Conservation (phyloP, 2,329 filamentous ascomycete genomes). For the Akanthomyces lecanii region DNA sequence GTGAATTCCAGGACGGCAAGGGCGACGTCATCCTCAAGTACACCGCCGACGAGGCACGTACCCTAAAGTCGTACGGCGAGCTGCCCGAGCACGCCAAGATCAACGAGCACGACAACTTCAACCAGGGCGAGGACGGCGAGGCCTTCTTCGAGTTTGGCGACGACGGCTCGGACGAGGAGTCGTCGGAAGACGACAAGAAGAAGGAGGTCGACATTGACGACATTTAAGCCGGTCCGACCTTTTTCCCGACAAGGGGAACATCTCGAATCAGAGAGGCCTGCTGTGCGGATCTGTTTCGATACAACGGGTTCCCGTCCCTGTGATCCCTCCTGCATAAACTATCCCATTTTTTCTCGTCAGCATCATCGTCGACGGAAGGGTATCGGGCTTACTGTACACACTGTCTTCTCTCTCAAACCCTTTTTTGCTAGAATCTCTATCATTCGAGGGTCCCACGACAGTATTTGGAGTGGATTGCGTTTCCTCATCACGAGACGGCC, state of each 20-base stretch:
- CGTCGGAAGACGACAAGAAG: conserved; percentile 50
- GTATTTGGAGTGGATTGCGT: conserved; percentile 36
- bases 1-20: conserved; percentile 93
- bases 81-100: conserved; percentile 97
- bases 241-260: no score
- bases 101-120: conserved; percentile 97
- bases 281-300: not conserved
- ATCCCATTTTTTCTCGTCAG: not conserved
- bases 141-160: conserved; percentile 99
- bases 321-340: not conserved
- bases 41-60: conserved; percentile 90
- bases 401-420: conserved; percentile 64
- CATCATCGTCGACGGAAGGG: not conserved
- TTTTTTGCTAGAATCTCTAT: not conserved
- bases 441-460: conserved; percentile 41
- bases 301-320: not conserved
- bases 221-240: conserved; percentile 55
- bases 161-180: conserved; percentile 61
- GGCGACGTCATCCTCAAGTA: conserved; percentile 98
- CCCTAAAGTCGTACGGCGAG: conserved; percentile 95
- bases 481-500: conserved; percentile 20
- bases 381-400: conserved; percentile 18
- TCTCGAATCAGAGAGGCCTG: not conserved
- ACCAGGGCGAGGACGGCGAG: conserved; percentile 88
- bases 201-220: conserved; percentile 95